phyloP scores from a whole-genome alignment of 2,329 filamentous ascomycete genomes.

The Stachybotrys echinatus region DNA sequence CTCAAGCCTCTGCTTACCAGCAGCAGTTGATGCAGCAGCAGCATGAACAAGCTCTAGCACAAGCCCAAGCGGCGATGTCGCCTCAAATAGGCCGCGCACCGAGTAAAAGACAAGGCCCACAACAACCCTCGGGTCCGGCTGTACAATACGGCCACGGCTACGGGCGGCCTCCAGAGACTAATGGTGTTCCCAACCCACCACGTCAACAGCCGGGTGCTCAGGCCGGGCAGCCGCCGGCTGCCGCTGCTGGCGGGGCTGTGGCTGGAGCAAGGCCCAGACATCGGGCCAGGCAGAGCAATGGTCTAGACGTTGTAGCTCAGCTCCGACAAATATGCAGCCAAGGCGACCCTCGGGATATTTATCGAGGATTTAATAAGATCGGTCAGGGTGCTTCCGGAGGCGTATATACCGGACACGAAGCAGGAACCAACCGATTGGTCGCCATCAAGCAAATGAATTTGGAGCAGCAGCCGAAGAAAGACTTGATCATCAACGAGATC shows the following conservation, averaged over 20 bases:
- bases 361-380: slow-evolving; percentile 86
- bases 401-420: slow-evolving; percentile 87
- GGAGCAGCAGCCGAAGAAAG: slow-evolving; percentile 97
- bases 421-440: slow-evolving; percentile 77
- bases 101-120: slow-evolving; percentile 59
- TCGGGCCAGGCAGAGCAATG: slow-evolving; percentile 71
- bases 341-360: slow-evolving; percentile 83
- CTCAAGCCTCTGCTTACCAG: slow-evolving; percentile 47
- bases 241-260: slow-evolving; percentile 20
- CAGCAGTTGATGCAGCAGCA: slow-evolving; percentile 70
- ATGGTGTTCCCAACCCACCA: slow-evolving; percentile 25
- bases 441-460: slow-evolving; percentile 99
- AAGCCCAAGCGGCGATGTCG: slow-evolving; percentile 71
- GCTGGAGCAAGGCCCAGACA: slow-evolving; percentile 67
- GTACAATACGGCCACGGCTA: slow-evolving; percentile 20
- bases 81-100: slow-evolving; percentile 66
- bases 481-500: slow-evolving; percentile 98
- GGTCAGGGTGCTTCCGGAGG: slow-evolving; percentile 96
- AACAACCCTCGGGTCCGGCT: slow-evolving; percentile 15
- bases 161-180: slow-evolving; percentile 21
- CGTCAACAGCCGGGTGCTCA: slow-evolving; percentile 28
- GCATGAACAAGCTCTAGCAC: slow-evolving; percentile 77
- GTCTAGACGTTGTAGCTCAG: slow-evolving; percentile 74
- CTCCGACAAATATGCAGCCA: slow-evolving; percentile 87
- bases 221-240: slow-evolving; percentile 5